Evolutionary conservation across 2,329 filamentous ascomycete species (phyloP).

Genomic region (Fusarium devonianum): DNA sequence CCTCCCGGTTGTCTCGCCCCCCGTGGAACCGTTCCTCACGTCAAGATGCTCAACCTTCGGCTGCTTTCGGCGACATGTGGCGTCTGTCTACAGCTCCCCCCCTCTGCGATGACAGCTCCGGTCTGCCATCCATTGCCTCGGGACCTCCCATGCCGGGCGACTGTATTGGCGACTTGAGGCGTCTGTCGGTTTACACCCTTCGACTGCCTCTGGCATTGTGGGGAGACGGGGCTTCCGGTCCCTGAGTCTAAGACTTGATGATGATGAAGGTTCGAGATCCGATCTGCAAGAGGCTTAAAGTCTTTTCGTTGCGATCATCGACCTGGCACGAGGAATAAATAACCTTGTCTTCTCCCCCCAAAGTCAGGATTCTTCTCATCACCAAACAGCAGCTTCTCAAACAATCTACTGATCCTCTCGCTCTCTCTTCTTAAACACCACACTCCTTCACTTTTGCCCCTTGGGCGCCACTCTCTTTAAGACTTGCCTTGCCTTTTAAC

Average conservation of each 20-base stretch:
- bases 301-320: not conserved
- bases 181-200: constrained; percentile 1
- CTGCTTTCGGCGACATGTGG: constrained; percentile 21
- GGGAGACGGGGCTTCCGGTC: constrained; percentile 30
- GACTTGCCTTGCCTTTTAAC: constrained; percentile 9
- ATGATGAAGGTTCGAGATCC: constrained; percentile 9
- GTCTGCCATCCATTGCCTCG: not conserved
- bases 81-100: constrained; percentile 26
- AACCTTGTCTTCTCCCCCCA: constrained; percentile 18
- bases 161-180: constrained; percentile 9
- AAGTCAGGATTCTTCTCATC: constrained; percentile 10
- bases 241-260: constrained; percentile 7
- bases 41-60: constrained; percentile 1
- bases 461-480: constrained; percentile 36
- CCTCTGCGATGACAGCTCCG: constrained; percentile 10
- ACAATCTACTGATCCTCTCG: constrained; percentile 31
- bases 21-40: constrained; percentile 1
- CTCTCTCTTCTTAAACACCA: constrained; percentile 27
- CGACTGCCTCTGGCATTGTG: constrained; percentile 17
- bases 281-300: not conserved
- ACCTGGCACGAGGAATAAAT: constrained; percentile 33
- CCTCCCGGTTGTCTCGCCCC: constrained; percentile 10
- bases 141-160: constrained; percentile 1
- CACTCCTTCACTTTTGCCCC: constrained; percentile 18
- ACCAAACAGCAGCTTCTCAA: constrained; percentile 36